Percentiles rank a stretch among this genome's conserved stretches.
These are phyloP conservation scores for Zygosaccharomyces pseudobailii DNA, from an alignment of 1,139 yeast species.

Conservation along the genomic window DNA sequence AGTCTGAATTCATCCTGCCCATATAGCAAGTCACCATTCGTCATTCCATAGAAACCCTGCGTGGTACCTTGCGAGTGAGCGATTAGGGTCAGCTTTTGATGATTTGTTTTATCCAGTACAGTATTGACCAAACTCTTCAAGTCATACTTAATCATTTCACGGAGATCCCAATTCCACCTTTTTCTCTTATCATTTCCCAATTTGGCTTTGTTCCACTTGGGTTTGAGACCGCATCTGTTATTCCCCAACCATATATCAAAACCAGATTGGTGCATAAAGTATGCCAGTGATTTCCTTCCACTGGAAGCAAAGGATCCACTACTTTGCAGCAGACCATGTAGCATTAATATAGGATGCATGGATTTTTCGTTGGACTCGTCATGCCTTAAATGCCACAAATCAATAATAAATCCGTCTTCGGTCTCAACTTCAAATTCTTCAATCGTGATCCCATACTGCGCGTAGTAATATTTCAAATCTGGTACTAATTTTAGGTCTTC, in stretches of 20 bases:
- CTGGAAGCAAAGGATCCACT: conserved; percentile 79
- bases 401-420: conserved; percentile 71
- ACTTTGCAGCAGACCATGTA: conserved; percentile 85
- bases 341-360: conserved; percentile 59
- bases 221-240: conserved; percentile 79
- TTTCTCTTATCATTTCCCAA: conserved; percentile 43
- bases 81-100: conserved; percentile 51
- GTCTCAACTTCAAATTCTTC: conserved; percentile 60
- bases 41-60: conserved; percentile 62
- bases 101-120: conserved; percentile 43
- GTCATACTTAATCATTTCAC: conserved; percentile 74
- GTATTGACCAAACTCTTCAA: conserved; percentile 65
- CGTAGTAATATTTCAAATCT: conserved; percentile 62
- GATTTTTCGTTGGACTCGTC: conserved; percentile 13
- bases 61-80: conserved; percentile 96
- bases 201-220: conserved; percentile 46
- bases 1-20: conserved; percentile 39
- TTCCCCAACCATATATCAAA: conserved; percentile 95
- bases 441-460: conserved; percentile 54
- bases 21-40: conserved; percentile 36
- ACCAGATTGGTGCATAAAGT: conserved; percentile 53
- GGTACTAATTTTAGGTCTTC: conserved; percentile 39
- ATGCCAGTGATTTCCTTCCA: conserved; percentile 73
- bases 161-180: conserved; percentile 83
- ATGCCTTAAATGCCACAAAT: conserved; percentile 57